A percentile compares a stretch with the other conserved stretches of the same genome.
Conservation (phyloP, 1,139 yeast species). For the Scheffersomyces cryptocercus region DNA sequence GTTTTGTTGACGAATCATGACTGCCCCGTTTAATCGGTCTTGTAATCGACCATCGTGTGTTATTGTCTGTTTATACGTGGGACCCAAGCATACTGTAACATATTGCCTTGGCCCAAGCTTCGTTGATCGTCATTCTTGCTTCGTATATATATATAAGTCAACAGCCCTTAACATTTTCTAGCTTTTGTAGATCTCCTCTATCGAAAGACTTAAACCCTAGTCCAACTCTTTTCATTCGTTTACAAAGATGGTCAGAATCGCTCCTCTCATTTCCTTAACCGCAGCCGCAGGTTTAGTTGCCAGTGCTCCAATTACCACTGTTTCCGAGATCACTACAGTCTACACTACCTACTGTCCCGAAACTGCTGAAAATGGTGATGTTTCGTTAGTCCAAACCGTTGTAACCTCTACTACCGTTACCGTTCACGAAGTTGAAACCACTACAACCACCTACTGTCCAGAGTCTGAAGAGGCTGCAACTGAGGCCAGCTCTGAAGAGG, state of each 20-base stretch:
- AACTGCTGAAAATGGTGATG: too few relatives aligned
- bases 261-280: slow-evolving; percentile 11
- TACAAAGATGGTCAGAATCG: slow-evolving; percentile 10
- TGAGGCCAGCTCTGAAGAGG: slow-evolving; percentile 1
- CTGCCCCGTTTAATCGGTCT: too few relatives aligned
- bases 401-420: slow-evolving; percentile 4
- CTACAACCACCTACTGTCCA: slow-evolving; percentile 14
- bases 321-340: slow-evolving; percentile 2
- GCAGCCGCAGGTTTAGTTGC: slow-evolving; percentile 12
- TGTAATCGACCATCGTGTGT: too few relatives aligned
- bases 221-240: slow-evolving; percentile 19
- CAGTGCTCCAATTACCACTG: slow-evolving; percentile 5
- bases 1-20: too few relatives aligned
- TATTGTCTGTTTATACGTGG: too few relatives aligned
- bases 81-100: too few relatives aligned
- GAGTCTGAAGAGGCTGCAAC: slow-evolving; percentile 8
- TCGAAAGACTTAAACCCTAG: slow-evolving; percentile 2
- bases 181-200: slow-evolving; percentile 1
- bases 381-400: too few relatives aligned
- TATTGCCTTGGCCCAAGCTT: too few relatives aligned
- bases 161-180: background rate
- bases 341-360: background rate
- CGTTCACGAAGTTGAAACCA: slow-evolving; percentile 4
- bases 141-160: slow-evolving; percentile 4
- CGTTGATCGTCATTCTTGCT: too few relatives aligned